These are phyloP conservation scores for Arabidopsis arenosa DNA, from an alignment of 345 rosid genomes.

Conservation along the genomic window DNA sequence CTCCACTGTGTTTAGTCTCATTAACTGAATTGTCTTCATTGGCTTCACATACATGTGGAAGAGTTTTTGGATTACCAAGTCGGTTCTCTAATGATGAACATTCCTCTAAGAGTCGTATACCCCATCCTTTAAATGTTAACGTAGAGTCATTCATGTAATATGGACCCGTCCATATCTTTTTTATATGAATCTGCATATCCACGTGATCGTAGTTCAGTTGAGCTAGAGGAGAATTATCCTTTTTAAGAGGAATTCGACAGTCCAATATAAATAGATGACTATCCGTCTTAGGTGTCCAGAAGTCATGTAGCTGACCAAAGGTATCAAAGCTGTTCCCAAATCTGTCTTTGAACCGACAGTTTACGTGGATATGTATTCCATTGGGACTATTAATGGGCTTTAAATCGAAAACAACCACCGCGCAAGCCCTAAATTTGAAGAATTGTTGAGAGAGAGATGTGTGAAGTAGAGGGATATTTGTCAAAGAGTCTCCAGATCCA, in stretches of 20 bases:
- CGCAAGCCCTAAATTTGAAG: slow-evolving; percentile 18
- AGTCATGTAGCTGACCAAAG: neutral
- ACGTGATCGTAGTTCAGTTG: neutral
- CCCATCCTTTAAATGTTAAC: neutral
- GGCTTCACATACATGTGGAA: too few relatives aligned
- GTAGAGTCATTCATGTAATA: too few relatives aligned
- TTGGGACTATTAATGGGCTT: too few relatives aligned
- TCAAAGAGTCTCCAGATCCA: too few relatives aligned
- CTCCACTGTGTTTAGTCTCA: neutral
- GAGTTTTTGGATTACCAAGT: too few relatives aligned
- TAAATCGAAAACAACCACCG: too few relatives aligned
- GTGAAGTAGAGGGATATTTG: slow-evolving; percentile 19
- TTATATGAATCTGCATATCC: neutral
- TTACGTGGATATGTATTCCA: too few relatives aligned
- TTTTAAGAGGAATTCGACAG: neutral
- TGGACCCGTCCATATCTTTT: too few relatives aligned
- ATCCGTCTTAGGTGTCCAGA: accelerated
- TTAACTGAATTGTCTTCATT: too few relatives aligned
- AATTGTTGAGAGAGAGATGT: neutral
- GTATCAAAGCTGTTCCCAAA: neutral
- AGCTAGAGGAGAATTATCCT: neutral
- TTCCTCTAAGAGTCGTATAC: neutral
- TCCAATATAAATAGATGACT: neutral
- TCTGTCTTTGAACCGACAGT: slow-evolving; percentile 12
- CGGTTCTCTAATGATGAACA: neutral